Base-by-base conservation (phyloP, 208 protist species). In the Wallacemonas sp. region DNA sequence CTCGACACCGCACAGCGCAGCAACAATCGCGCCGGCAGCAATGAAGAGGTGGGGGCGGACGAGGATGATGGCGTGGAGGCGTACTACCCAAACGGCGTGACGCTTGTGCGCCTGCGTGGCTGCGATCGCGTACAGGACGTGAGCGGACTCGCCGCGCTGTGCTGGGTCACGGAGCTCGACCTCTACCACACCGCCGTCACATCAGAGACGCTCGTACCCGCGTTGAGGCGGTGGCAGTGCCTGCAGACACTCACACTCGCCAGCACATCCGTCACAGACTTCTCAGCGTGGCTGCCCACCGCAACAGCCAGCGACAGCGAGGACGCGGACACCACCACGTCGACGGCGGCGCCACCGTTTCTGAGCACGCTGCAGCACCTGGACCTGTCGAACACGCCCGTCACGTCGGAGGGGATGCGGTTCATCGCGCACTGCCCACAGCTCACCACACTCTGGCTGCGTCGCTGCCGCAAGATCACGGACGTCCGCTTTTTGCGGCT, bases 101-200 rank as follows among this genome's bases (percentile, higher is more conserved):
- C 48, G 0, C 68, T 75, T 27, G 47, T 88, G 0, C 54, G 71
- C 9, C 49, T 88, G 39, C 78, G 80, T 19, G 81, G 75, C 2
- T 88, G 82, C 41, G 74, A 81, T 19, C 69, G 64, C 17, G 49
- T 88, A 17, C 39, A 34, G 17, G 56, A 80, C 24, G 66, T 88
- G 23, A 24, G 24, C 0, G 52, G 71, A 17, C 68, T 88, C 26
- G 54, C 55, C 12, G 34, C 58, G 4, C 44, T 82, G 26, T 64
- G 65, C 12, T 60, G 58, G 9, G 64, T 88, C 1, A 65, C 62
- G 27, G 75, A 85, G 49, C 75, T 88, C 21, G 82, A 88, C 38
- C 67, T 88, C 1, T 79, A 88, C 60, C 82, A 88, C 75, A 88
- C 82, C n/a, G 61, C 30, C 39, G 64, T 88, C 27, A 68, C 67